Percentiles rank a stretch among this genome's conserved stretches.
Conservation (phyloP, 345 rosid genomes). For the Salix koriyanagi region DNA sequence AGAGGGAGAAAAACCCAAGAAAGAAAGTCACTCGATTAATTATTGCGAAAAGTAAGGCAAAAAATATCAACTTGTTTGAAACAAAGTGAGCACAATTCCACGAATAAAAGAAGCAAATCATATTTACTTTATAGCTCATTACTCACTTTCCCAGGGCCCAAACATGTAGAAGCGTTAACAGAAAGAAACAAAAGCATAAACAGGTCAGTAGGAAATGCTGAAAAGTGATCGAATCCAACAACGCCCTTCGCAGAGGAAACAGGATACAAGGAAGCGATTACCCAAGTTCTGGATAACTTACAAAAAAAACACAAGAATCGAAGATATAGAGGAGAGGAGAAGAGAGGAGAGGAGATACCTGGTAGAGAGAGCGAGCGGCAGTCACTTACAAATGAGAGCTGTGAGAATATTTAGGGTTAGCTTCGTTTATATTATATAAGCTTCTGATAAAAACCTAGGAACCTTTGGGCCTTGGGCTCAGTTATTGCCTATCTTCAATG, state of each 20-base stretch:
- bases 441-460: neutral
- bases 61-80: neutral
- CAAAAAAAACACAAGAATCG: neutral
- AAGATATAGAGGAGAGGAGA: neutral
- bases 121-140: neutral
- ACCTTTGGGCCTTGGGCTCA: neutral
- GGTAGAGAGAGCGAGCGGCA: neutral
- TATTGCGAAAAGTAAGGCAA: neutral
- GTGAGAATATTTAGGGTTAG: neutral
- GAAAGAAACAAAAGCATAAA: neutral
- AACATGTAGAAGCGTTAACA: neutral
- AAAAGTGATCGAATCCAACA: neutral
- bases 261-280: neutral
- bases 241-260: neutral
- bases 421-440: neutral
- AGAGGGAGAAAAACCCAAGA: neutral
- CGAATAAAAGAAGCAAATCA: neutral
- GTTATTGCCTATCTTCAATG: neutral
- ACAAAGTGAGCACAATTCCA: neutral
- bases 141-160: neutral
- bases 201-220: neutral
- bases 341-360: neutral
- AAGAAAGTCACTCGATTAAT: neutral
- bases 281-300: neutral
- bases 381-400: neutral